These are phyloP conservation scores for Ogataea glucozyma DNA, from an alignment of 805 yeast genomes.

Conservation along the genomic window DNA sequence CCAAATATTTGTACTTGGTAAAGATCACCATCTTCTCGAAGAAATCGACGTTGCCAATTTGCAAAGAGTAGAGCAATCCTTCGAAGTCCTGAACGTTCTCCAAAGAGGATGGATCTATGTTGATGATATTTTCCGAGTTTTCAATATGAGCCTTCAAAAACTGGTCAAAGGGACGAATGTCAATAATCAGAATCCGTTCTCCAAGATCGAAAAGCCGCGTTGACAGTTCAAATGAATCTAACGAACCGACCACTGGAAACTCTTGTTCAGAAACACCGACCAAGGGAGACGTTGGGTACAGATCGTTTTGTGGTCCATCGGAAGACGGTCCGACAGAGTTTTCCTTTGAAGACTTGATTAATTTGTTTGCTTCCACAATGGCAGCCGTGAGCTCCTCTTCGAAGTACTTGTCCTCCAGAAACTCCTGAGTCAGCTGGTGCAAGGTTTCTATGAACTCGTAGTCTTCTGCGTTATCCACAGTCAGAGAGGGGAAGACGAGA, in stretches of 20 bases:
- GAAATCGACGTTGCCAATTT: conserved; percentile 35
- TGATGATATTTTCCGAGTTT: conserved; percentile 37
- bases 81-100: conserved; percentile 18
- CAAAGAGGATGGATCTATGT: conserved; percentile 40
- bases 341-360: conserved; percentile 6
- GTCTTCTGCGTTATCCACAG: conserved; percentile 19
- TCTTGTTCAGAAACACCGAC: background rate
- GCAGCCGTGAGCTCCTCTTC: conserved; percentile 18
- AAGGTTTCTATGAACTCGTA: conserved; percentile 17
- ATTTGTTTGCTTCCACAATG: conserved; percentile 16
- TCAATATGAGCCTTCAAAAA: conserved; percentile 39
- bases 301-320: conserved; percentile 7
- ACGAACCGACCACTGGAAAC: background rate
- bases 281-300: conserved; percentile 17
- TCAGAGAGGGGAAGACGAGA: conserved; percentile 16
- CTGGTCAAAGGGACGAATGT: conserved; percentile 38
- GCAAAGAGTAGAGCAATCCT: conserved; percentile 24
- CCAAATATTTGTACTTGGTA: conserved; percentile 36
- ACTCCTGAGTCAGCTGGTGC: conserved; percentile 12
- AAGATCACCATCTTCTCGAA: conserved; percentile 36
- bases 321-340: background rate
- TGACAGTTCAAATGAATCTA: conserved; percentile 19
- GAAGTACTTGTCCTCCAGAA: conserved; percentile 12
- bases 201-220: conserved; percentile 13
- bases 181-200: conserved; percentile 37